Percentiles rank a stretch among this genome's conserved stretches.
Conservation (phyloP, 768 basidiomycete species). For the Xerocomellus dryophilus region DNA sequence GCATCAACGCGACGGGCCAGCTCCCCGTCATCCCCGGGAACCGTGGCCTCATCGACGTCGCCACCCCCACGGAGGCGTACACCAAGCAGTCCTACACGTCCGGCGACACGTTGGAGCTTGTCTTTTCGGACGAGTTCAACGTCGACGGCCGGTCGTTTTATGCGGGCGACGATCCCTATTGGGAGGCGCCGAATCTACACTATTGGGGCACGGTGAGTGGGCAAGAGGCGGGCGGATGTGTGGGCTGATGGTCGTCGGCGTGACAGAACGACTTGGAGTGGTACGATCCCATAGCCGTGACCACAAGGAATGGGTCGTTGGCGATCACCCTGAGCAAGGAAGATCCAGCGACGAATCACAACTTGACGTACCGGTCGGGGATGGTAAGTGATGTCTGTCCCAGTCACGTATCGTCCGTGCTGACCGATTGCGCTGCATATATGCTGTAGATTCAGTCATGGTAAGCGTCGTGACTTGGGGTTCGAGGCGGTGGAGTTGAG, state of each 20-base stretch:
- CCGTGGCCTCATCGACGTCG: slow-evolving; percentile 50
- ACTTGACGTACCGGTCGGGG: slow-evolving; percentile 45
- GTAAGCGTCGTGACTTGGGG: slow-evolving; percentile 10
- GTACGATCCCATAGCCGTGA: slow-evolving; percentile 55
- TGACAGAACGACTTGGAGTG: slow-evolving; percentile 47
- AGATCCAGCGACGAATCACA: slow-evolving; percentile 41
- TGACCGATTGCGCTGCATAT: slow-evolving; percentile 20
- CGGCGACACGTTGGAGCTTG: slow-evolving; percentile 42
- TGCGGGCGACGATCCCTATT: slow-evolving; percentile 67
- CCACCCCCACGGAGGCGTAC: slow-evolving; percentile 49
- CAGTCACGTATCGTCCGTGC: slow-evolving; percentile 16
- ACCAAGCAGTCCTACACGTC: slow-evolving; percentile 39
- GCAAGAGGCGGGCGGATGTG: no score
- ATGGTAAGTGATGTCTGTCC: slow-evolving; percentile 25
- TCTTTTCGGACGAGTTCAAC: slow-evolving; percentile 85
- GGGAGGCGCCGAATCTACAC: slow-evolving; percentile 53
- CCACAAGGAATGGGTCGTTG: slow-evolving; percentile 50
- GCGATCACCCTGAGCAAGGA: slow-evolving; percentile 47
- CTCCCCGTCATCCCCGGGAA: slow-evolving; percentile 42
- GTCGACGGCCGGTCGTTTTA: slow-evolving; percentile 67
- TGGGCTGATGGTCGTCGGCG: slow-evolving; percentile 8
- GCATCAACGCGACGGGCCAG: slow-evolving; percentile 73
- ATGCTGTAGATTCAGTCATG: slow-evolving; percentile 29
- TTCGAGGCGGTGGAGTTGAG: background rate
- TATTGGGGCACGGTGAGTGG: slow-evolving; percentile 60